A percentile compares a stretch with the other conserved stretches of the same genome.
These are phyloP conservation scores for Pyrenophora graminea DNA, from an alignment of 2,329 filamentous ascomycete species.

Conservation along the genomic window DNA sequence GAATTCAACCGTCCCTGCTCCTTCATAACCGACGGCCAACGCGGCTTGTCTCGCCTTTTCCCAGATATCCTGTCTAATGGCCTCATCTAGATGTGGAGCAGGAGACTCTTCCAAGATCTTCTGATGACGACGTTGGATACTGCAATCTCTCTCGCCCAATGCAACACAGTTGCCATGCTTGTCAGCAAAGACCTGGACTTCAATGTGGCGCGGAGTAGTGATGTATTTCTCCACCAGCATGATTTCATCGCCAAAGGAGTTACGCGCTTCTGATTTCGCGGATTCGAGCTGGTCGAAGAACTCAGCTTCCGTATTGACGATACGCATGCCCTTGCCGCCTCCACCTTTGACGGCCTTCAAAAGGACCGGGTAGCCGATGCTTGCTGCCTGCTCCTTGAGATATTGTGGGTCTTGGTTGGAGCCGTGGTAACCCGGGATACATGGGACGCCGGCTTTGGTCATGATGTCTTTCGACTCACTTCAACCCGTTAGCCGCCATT, in stretches of 20 bases:
- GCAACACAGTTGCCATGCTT: conserved; percentile 68
- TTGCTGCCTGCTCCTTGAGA: conserved; percentile 71
- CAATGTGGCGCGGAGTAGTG: conserved; percentile 67
- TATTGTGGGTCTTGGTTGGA: conserved; percentile 70
- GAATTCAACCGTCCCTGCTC: conserved; percentile 69
- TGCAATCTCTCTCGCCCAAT: conserved; percentile 68
- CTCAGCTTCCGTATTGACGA: conserved; percentile 61
- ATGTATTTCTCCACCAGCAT: conserved; percentile 72
- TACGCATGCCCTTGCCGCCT: conserved; percentile 71
- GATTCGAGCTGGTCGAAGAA: conserved; percentile 66
- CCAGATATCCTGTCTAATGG: conserved; percentile 67
- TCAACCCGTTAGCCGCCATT: conserved; percentile 11
- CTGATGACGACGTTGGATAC: conserved; percentile 67
- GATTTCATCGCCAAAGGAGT: conserved; percentile 68
- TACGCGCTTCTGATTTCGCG: conserved; percentile 66
- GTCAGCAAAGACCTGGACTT: conserved; percentile 70
- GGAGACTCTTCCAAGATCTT: conserved; percentile 70
- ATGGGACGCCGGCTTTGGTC: conserved; percentile 90
- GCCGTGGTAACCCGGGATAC: conserved; percentile 95
- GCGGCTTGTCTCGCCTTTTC: conserved; percentile 67
- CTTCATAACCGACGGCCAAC: conserved; percentile 66
- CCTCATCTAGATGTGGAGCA: conserved; percentile 63
- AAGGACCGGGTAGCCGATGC: conserved; percentile 68
- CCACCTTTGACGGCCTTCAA: conserved; percentile 69
- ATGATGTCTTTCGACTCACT: conserved; percentile 92